phyloP scores from a whole-genome alignment of 202 grass and related monocot species.

The Hordeum pubiflorum region DNA sequence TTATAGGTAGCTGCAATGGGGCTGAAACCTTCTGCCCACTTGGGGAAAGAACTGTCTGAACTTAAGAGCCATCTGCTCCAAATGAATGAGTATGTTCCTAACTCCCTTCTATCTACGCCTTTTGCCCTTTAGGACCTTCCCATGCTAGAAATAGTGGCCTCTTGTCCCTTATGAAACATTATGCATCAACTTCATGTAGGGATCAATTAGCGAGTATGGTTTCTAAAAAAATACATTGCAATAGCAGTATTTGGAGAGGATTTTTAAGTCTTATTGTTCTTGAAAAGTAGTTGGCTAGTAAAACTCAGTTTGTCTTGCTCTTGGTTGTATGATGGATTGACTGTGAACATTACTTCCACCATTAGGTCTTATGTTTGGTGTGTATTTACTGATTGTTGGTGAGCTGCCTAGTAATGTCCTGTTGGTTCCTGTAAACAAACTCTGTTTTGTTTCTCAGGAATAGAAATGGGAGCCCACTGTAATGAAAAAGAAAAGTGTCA shows the following conservation, averaged over 20 bases:
- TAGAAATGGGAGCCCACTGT: neutral
- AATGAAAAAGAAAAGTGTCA: neutral
- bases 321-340: neutral
- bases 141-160: neutral
- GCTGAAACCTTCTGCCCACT: conserved; percentile 66
- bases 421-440: neutral
- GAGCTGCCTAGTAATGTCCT: neutral
- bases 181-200: neutral
- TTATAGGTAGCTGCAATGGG: conserved; percentile 82
- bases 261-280: neutral
- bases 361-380: neutral
- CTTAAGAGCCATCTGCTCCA: conserved; percentile 59
- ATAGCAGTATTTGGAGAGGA: neutral
- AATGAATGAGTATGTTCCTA: conserved; percentile 69
- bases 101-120: neutral
- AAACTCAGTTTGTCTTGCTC: neutral
- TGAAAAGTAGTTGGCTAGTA: neutral
- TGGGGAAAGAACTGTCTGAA: conserved; percentile 82
- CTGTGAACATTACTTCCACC: neutral
- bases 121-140: neutral
- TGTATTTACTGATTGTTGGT: neutral
- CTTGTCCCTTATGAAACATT: neutral
- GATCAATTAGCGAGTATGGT: neutral
- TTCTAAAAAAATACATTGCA: neutral
- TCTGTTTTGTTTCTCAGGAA: neutral